Base-by-base conservation (phyloP, 1,284 basidiomycete genomes). In the Leccinum fallax region DNA sequence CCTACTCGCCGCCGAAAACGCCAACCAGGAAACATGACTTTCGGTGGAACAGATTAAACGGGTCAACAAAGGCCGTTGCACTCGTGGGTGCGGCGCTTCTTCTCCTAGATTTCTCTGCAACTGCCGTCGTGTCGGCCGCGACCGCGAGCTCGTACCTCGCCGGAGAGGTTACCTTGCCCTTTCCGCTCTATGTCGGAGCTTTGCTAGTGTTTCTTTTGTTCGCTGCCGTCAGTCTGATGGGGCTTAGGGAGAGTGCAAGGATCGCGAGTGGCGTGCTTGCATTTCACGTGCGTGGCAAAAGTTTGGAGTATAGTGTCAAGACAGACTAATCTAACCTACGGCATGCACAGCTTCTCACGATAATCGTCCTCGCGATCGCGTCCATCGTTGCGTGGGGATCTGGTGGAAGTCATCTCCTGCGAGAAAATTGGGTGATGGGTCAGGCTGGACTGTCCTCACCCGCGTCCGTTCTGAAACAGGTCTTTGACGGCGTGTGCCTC, bases 91-190 rank as follows among this genome's bases (percentile, higher is more conserved):
- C 88, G 1, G 79, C 85, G 0, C 76, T 89, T 5, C 80, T 89
- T 1, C 74, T 90, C 13, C 77, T 91, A 2, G 89, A 91, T 69
- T 88, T 86, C 54, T 77, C 85, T 2, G 81, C 86, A 1, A 91
- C 88, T 0, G 79, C 84, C 0, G 82, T 88, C 13, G 86, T 90
- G 15, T 89, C 89, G 1, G 87, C 89, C 0, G 85, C 87, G 1
- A 89, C 89, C 0, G 88, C 88, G 0, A 79, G 82, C 8, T 79
- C 83, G 3, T 91, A 91, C 66, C 80, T 91, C n/a, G 77, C 79
- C 2, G 86, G 85, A 11, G 88, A 91, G 71, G 78, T 87, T 8
- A 61, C 69, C 2, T 57, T 69, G n/a, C 83, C 85, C 0, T 84
- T 88, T 64, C 83, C 85, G 0, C 64, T 77, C 9, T 83, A 80